phyloP scores from a whole-genome alignment of 2,329 filamentous ascomycete genomes.

The Botryotinia calthae region DNA sequence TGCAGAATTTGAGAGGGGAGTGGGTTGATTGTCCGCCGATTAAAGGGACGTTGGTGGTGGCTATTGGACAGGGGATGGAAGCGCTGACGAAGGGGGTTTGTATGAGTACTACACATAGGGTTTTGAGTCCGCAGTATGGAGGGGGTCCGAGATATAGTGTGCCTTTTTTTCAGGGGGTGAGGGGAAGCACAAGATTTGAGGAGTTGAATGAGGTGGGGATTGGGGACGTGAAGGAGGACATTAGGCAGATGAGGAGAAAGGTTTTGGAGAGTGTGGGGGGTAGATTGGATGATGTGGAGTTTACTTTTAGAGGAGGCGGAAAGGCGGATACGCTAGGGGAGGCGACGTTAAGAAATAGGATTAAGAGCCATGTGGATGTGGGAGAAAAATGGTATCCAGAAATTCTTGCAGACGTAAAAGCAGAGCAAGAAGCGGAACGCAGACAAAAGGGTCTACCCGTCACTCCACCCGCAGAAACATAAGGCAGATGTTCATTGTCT shows the following conservation, averaged over 20 bases:
- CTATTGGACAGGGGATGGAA: constrained; percentile 84
- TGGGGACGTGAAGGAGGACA: constrained; percentile 54
- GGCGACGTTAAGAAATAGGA: constrained; percentile 77
- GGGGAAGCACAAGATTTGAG: constrained; percentile 75
- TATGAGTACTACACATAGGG: constrained; percentile 77
- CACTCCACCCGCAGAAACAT: constrained; percentile 15
- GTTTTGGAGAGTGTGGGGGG: constrained; percentile 56
- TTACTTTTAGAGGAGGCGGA: constrained; percentile 72
- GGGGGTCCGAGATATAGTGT: constrained; percentile 73
- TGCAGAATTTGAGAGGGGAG: constrained; percentile 71
- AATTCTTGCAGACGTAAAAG: constrained; percentile 50
- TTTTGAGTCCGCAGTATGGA: constrained; percentile 69
- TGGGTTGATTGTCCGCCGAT: constrained; percentile 84
- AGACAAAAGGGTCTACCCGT: constrained; percentile 24
- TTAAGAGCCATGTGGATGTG: constrained; percentile 86
- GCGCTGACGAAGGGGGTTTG: constrained; percentile 82
- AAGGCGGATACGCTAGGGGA: constrained; percentile 68
- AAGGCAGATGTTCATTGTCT: not conserved
- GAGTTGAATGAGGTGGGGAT: constrained; percentile 48
- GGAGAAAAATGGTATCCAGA: constrained; percentile 78
- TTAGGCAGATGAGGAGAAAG: constrained; percentile 59
- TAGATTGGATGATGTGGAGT: constrained; percentile 74
- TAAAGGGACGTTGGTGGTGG: constrained; percentile 75
- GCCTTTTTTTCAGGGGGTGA: constrained; percentile 86
- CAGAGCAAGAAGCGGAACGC: constrained; percentile 52